These are phyloP conservation scores for Astrephomene gubernaculifera DNA, from an alignment of 139 green algal genomes.

Conservation along the genomic window DNA sequence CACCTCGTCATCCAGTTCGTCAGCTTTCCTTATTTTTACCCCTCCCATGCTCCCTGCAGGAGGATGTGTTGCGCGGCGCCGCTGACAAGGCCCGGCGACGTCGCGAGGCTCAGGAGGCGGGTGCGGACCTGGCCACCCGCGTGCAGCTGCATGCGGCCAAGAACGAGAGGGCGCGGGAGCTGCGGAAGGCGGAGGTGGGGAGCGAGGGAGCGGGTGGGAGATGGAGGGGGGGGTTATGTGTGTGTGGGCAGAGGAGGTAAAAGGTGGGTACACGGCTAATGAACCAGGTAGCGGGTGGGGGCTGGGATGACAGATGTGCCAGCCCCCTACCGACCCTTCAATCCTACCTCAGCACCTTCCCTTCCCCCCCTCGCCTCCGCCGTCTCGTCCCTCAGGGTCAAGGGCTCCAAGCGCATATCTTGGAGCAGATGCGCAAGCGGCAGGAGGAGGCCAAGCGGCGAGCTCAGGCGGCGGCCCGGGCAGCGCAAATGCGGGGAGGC, in stretches of 20 bases:
- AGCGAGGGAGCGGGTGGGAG: no score
- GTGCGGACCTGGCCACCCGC: slow-evolving; percentile 62
- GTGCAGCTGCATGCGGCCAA: slow-evolving; percentile 66
- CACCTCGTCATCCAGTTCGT: no score
- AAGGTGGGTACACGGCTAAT: no score
- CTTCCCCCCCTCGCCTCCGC: no score
- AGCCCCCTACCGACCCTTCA: no score
- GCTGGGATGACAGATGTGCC: no score
- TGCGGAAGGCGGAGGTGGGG: slow-evolving; percentile 63
- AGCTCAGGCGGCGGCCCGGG: slow-evolving; percentile 5
- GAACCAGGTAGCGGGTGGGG: no score
- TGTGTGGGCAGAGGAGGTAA: no score
- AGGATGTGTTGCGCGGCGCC: slow-evolving; percentile 63
- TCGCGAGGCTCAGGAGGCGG: slow-evolving; percentile 63
- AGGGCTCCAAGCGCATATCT: slow-evolving; percentile 27
- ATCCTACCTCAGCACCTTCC: no score
- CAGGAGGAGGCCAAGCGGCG: slow-evolving; percentile 51
- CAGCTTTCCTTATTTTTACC: no score
- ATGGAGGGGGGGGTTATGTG: no score
- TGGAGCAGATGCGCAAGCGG: slow-evolving; percentile 51
- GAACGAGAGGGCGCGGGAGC: slow-evolving; percentile 52
- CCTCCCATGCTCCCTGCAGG: no score
- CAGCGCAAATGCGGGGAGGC: neutral
- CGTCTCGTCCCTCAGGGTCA: slow-evolving; percentile 23
- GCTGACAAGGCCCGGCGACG: slow-evolving; percentile 49